A percentile compares a stretch with the other conserved stretches of the same genome.
Conservation (phyloP, 805 yeast species). For the Candida vartiovaarae region DNA sequence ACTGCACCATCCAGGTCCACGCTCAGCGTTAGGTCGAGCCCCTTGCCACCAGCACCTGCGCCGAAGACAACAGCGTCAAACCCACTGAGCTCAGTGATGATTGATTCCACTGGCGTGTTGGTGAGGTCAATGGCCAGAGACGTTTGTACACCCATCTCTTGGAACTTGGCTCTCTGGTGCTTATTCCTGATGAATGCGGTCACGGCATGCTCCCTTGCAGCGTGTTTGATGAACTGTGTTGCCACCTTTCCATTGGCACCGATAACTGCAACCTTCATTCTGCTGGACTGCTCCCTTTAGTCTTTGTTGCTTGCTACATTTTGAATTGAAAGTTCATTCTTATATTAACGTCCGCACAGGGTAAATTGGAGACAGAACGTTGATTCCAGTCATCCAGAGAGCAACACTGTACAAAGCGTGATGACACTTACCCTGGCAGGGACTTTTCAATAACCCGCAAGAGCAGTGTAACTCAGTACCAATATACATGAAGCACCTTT, state of each 20-base stretch:
- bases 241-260: conserved; percentile 66
- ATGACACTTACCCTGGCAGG: too few species aligned
- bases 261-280: conserved; percentile 37
- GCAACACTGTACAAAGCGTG: too few species aligned
- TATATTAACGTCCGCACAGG: too few species aligned
- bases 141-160: conserved; percentile 28
- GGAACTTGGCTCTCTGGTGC: conserved; percentile 37
- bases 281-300: background rate
- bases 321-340: too few species aligned
- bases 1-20: conserved; percentile 61
- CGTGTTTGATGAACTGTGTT: conserved; percentile 32
- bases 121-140: conserved; percentile 35
- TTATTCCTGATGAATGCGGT: conserved; percentile 38
- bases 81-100: conserved; percentile 35
- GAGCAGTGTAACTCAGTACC: too few species aligned
- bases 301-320: too few species aligned
- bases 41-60: conserved; percentile 59
- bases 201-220: conserved; percentile 28
- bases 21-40: conserved; percentile 35
- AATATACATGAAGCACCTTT: too few species aligned
- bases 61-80: conserved; percentile 51
- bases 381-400: too few species aligned
- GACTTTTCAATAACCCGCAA: too few species aligned
- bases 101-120: conserved; percentile 26
- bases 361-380: too few species aligned